phyloP scores from a whole-genome alignment of 352 stramenopile genomes.

The Pythium sp. region DNA sequence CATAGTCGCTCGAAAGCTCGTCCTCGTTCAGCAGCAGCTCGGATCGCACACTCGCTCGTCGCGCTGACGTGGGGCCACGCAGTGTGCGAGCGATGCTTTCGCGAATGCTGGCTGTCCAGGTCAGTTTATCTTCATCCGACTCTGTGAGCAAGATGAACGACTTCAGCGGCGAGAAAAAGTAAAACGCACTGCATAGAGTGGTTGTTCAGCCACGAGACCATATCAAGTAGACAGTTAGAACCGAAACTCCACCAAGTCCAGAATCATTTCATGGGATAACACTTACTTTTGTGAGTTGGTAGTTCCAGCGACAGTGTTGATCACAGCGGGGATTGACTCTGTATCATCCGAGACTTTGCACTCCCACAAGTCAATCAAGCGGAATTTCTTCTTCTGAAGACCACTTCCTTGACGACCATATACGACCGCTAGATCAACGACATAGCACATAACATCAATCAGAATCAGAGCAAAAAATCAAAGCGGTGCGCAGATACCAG shows the following conservation, averaged over 20 bases:
- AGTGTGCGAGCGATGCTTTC: constrained; percentile 63
- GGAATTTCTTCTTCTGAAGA: constrained; percentile 83
- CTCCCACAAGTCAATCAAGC: constrained; percentile 73
- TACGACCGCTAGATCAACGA: constrained; percentile 44
- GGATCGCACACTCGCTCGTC: constrained; percentile 55
- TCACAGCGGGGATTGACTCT: constrained; percentile 63
- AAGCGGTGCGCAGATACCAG: background rate
- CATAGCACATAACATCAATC: background rate
- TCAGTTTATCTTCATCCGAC: constrained; percentile 56
- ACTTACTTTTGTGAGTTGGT: constrained; percentile 64
- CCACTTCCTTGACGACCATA: constrained; percentile 57
- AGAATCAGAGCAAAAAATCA: background rate
- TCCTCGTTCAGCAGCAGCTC: constrained; percentile 67
- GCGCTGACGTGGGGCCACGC: constrained; percentile 36
- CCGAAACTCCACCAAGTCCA: background rate
- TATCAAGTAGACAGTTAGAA: background rate
- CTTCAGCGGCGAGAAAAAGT: constrained; percentile 84
- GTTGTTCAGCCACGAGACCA: background rate
- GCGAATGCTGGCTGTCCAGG: constrained; percentile 63
- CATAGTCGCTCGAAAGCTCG: constrained; percentile 52
- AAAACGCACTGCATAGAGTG: constrained; percentile 54
- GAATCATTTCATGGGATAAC: background rate
- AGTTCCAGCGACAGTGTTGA: constrained; percentile 45
- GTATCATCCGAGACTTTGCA: constrained; percentile 74
- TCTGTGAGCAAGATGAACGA: constrained; percentile 82